phyloP scores from a whole-genome alignment of 495 filamentous ascomycete species.

The Xylona heveae region DNA sequence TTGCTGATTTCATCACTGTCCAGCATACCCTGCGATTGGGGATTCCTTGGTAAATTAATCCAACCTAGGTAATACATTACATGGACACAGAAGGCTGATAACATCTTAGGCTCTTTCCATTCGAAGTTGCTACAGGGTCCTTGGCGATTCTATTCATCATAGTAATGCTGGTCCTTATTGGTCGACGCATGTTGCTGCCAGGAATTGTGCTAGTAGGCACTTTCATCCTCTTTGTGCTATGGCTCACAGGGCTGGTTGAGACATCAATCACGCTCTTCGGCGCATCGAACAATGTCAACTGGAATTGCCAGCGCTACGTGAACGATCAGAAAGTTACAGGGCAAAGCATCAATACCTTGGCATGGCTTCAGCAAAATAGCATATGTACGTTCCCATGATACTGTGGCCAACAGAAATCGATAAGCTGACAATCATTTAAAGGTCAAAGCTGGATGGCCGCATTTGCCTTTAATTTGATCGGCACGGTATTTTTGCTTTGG shows the following conservation, averaged over 20 bases:
- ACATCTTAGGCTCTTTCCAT: conserved; percentile 68
- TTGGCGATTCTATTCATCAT: conserved; percentile 57
- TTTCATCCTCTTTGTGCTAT: conserved; percentile 89
- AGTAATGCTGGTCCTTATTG: conserved; percentile 48
- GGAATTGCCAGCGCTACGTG: conserved; percentile 60
- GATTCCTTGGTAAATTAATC: conserved; percentile 53
- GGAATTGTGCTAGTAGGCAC: conserved; percentile 74
- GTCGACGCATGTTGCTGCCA: conserved; percentile 62
- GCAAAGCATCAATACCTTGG: conserved; percentile 48
- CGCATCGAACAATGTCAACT: conserved; percentile 47
- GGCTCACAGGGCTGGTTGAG: conserved; percentile 80
- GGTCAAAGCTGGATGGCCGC: conserved; percentile 37
- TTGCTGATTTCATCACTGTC: conserved; percentile 60
- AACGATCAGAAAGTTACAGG: conserved; percentile 31
- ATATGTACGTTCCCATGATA: conserved; percentile 41
- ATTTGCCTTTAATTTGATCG: conserved; percentile 53
- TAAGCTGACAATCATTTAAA: conserved; percentile 5
- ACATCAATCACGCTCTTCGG: conserved; percentile 79
- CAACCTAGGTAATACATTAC: not conserved
- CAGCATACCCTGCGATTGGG: conserved; percentile 48
- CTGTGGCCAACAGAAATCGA: not conserved
- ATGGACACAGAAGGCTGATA: not conserved
- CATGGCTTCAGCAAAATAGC: conserved; percentile 68
- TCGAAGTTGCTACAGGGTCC: conserved; percentile 52
- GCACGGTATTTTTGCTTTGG: conserved; percentile 73